phyloP scores from a whole-genome alignment of 1,284 basidiomycete genomes.

The Pholiota adiposa region DNA sequence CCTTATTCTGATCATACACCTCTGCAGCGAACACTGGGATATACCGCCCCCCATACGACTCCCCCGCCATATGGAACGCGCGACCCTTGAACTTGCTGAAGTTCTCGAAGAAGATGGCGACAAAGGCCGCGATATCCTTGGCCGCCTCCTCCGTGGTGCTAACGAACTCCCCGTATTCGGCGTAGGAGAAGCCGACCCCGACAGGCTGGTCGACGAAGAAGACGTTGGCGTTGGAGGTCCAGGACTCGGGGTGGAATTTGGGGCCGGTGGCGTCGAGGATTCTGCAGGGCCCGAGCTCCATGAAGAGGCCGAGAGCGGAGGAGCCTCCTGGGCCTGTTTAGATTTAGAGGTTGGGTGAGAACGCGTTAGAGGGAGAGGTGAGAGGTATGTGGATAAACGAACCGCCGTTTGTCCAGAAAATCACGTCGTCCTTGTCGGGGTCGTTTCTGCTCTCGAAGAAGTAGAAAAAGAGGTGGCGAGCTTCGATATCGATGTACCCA shows the following conservation, averaged over 20 bases:
- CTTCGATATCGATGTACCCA: slow-evolving; percentile 64
- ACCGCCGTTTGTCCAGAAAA: slow-evolving; percentile 73
- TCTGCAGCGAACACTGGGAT: slow-evolving; percentile 83
- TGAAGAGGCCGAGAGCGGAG: slow-evolving; percentile 62
- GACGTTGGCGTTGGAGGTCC: slow-evolving; percentile 72
- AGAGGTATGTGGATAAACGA: slow-evolving; percentile 16
- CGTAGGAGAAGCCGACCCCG: slow-evolving; percentile 74
- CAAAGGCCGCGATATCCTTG: slow-evolving; percentile 69
- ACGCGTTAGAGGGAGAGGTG: neutral
- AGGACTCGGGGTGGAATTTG: slow-evolving; percentile 60
- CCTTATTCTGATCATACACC: slow-evolving; percentile 79
- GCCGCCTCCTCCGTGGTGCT: slow-evolving; percentile 70
- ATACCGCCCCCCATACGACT: slow-evolving; percentile 81
- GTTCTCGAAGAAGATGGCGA: slow-evolving; percentile 75
- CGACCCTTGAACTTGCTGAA: slow-evolving; percentile 71
- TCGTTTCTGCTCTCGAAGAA: slow-evolving; percentile 82
- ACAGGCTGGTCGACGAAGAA: slow-evolving; percentile 76
- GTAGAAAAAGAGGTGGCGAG: slow-evolving; percentile 83
- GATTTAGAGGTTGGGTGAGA: neutral
- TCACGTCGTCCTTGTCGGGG: slow-evolving; percentile 67
- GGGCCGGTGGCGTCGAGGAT: slow-evolving; percentile 47
- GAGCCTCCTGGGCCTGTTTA: slow-evolving; percentile 57
- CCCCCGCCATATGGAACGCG: slow-evolving; percentile 74
- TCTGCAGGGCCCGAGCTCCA: slow-evolving; percentile 68
- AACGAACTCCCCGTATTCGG: slow-evolving; percentile 68